Conservation (phyloP, 164 flowering plant genomes). For the Hamamelis virginiana region DNA sequence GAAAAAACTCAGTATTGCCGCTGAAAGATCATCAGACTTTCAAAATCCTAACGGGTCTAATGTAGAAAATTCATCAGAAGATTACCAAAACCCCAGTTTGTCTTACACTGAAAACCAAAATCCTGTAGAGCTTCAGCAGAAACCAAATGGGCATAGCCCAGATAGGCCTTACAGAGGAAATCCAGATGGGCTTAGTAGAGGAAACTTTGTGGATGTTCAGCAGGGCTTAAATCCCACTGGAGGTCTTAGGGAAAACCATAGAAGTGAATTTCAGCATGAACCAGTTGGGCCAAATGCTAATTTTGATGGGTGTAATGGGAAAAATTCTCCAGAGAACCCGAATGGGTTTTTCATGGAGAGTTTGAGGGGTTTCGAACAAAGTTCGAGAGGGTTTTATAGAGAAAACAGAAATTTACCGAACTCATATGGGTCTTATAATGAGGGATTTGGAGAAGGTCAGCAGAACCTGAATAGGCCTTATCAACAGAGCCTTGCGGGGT, state of each 20-base stretch:
- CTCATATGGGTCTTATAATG: too few species aligned
- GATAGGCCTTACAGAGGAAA: conserved; percentile 7
- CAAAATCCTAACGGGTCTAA: background rate
- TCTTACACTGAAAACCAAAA: conserved; percentile 12
- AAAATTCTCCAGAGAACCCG: background rate
- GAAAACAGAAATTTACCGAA: too few species aligned
- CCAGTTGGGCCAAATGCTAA: conserved; percentile 4
- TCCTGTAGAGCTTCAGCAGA: conserved; percentile 8
- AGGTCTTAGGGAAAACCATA: background rate
- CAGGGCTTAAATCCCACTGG: background rate
- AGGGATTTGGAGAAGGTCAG: too few species aligned
- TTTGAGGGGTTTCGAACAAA: too few species aligned
- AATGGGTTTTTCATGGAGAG: background rate
- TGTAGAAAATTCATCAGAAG: background rate
- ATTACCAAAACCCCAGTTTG: conserved; percentile 15
- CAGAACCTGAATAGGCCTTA: background rate
- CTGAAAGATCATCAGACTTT: background rate
- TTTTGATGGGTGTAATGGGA: conserved; percentile 7
- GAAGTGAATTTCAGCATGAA: conserved; percentile 7
- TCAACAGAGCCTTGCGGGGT: background rate
- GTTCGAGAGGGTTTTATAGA: too few species aligned
- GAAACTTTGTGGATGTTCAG: background rate
- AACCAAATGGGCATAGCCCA: conserved; percentile 3
- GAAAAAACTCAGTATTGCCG: conserved; percentile 4
- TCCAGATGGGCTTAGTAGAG: conserved; percentile 3